Evolutionary conservation across 176 grass and related monocot species (phyloP), one percentile per base, ranked within the genome.

Genomic region (Alloteropsis semialata): DNA sequence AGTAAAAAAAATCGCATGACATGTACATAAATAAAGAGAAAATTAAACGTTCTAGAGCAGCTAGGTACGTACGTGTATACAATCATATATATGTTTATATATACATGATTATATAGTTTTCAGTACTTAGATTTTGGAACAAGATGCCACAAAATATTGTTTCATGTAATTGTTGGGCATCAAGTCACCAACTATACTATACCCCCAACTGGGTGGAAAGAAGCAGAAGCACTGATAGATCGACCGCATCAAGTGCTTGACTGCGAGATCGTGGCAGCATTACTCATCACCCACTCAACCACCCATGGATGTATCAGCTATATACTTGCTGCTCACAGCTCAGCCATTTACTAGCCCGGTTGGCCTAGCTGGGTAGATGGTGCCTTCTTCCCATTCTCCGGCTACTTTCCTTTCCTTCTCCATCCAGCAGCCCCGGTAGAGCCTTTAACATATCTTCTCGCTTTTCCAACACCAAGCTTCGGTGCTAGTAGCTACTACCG

Each of bases 331-430:
- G 61, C 32, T 32, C 81, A 56, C 8, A 18, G 4, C 50, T 54
- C 51, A 22, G n/a, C n/a, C n/a, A 36, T 80, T 68, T 84, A 75
- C 75, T 78, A 65, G 48, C 45, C 49, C 65, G 27, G 77, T 76
- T 85, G 87, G 72, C 51, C 61, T 69, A 16, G 21, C n/a, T 48
- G 33, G 18, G 36, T 10, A 17, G 45, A 7, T 18, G 77, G 53
- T 71, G 80, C 53, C 44, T 81, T 89, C 77, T 8, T 76, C 76
- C 82, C 63, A 10, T 55, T 54, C 36, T 38, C 51, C 2, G 29
- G 5, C 76, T 30, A 25, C 78, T 89, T 72, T 86, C 44, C 78
- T 89, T 72, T 86, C 44, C 63, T 81, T 50, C 59, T 43, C 42
- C 69, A 81, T 84, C 74, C 30, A 57, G 33, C 12, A 68, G 49